Evolutionary conservation across 192 early-diverging fungal species (phyloP).

Genomic region (Cladochytrium replicatum): DNA sequence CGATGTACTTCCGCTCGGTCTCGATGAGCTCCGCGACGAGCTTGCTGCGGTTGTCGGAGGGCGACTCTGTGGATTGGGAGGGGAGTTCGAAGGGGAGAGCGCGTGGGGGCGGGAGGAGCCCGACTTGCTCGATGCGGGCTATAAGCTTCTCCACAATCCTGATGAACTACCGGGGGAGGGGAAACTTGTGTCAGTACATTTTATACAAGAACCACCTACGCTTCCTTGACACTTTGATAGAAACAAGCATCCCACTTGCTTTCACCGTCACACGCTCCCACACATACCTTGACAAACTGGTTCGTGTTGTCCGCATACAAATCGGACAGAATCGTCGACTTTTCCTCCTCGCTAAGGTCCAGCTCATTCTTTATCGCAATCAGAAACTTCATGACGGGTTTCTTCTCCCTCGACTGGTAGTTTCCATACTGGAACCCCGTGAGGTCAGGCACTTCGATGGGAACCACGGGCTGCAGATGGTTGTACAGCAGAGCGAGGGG

Average conservation of each 20-base stretch:
- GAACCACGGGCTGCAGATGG: slow-evolving; percentile 20
- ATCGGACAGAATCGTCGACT: slow-evolving; percentile 79
- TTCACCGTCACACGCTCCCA: no score
- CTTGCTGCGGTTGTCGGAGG: slow-evolving; percentile 81
- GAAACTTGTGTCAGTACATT: no score
- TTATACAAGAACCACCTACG: no score
- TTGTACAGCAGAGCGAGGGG: slow-evolving; percentile 40
- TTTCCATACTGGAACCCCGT: slow-evolving; percentile 5
- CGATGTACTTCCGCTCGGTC: slow-evolving; percentile 87
- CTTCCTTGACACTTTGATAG: no score
- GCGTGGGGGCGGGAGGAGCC: slow-evolving; percentile 41
- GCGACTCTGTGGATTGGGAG: slow-evolving; percentile 15
- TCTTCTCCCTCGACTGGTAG: slow-evolving; percentile 63
- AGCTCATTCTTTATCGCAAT: slow-evolving; percentile 69
- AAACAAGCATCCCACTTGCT: no score
- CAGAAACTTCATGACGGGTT: slow-evolving; percentile 76
- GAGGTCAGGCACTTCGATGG: slow-evolving; percentile 29
- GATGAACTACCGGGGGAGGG: slow-evolving; percentile 68
- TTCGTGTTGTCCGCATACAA: slow-evolving; percentile 91
- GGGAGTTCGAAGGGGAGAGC: slow-evolving; percentile 32
- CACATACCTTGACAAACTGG: slow-evolving; percentile 94
- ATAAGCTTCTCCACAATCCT: slow-evolving; percentile 72
- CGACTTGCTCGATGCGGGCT: slow-evolving; percentile 61
- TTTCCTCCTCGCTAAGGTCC: slow-evolving; percentile 54
- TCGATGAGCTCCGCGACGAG: slow-evolving; percentile 81